A percentile compares a stretch with the other conserved stretches of the same genome.
phyloP scores from a whole-genome alignment of 169 alveolate genomes.

The Plasmodium knowlesi region DNA sequence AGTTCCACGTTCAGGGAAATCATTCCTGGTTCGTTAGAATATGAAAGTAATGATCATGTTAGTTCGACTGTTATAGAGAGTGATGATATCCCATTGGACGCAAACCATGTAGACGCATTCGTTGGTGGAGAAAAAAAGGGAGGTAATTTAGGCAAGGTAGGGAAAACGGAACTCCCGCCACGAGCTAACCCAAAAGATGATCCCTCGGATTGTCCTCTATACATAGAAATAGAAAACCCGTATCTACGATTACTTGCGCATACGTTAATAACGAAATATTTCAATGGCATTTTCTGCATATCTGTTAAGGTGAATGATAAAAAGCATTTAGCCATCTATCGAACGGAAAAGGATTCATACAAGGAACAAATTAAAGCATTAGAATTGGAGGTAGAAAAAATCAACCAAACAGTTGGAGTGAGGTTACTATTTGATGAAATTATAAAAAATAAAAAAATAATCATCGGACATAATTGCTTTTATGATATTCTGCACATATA shows the following conservation, averaged over 20 bases:
- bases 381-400: conserved; percentile 78
- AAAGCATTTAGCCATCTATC: conserved; percentile 81
- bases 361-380: conserved; percentile 78
- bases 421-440: conserved; percentile 87
- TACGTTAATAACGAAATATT: conserved; percentile 87
- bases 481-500: conserved; percentile 89
- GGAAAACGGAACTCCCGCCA: background rate
- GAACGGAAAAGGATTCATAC: conserved; percentile 84
- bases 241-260: conserved; percentile 89
- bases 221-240: conserved; percentile 88
- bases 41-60: background rate
- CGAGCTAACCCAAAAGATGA: background rate
- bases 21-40: background rate
- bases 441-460: conserved; percentile 76
- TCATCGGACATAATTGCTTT: conserved; percentile 92
- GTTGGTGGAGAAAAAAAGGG: background rate
- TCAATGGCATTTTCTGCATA: conserved; percentile 84
- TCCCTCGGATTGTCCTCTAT: conserved; percentile 76
- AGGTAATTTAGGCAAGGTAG: background rate
- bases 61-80: background rate
- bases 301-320: conserved; percentile 82
- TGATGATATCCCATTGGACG: background rate
- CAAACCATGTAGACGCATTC: background rate
- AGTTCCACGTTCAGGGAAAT: background rate
- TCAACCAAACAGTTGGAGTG: conserved; percentile 86